phyloP scores from a whole-genome alignment of 192 early-diverging fungal species.

The Podochytrium sp. region DNA sequence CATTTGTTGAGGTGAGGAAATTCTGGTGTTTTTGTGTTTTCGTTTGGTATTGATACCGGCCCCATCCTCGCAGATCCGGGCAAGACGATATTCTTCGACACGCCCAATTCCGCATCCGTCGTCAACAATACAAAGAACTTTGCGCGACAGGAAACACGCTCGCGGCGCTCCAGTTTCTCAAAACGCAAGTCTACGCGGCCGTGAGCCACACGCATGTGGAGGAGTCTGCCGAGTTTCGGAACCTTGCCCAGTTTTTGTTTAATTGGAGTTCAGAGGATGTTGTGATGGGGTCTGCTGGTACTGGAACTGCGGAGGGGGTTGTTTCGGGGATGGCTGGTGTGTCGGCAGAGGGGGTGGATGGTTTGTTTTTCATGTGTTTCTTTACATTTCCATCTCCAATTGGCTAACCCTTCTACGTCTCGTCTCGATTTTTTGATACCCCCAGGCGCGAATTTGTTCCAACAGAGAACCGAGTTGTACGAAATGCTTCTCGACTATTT shows the following conservation, averaged over 20 bases:
- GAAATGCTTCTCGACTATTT: constrained; percentile 74
- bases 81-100: constrained; percentile 72
- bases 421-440: constrained; percentile 31
- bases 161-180: constrained; percentile 78
- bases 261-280: no score
- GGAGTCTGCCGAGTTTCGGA: constrained; percentile 53
- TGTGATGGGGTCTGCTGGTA: neutral
- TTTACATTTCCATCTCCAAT: neutral
- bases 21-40: neutral
- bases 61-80: constrained; percentile 50
- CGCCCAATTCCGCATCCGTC: constrained; percentile 76
- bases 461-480: constrained; percentile 65
- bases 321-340: neutral
- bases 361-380: neutral
- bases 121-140: constrained; percentile 81
- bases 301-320: neutral
- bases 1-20: constrained; percentile 67
- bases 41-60: neutral
- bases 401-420: constrained; percentile 9
- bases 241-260: constrained; percentile 52
- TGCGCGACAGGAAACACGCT: constrained; percentile 47
- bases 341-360: neutral
- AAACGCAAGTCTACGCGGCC: constrained; percentile 68
- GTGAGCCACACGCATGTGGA: constrained; percentile 64
- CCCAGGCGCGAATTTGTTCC: constrained; percentile 37